Conservation (phyloP, 345 rosid species). For the Eucalyptus coolabah region DNA sequence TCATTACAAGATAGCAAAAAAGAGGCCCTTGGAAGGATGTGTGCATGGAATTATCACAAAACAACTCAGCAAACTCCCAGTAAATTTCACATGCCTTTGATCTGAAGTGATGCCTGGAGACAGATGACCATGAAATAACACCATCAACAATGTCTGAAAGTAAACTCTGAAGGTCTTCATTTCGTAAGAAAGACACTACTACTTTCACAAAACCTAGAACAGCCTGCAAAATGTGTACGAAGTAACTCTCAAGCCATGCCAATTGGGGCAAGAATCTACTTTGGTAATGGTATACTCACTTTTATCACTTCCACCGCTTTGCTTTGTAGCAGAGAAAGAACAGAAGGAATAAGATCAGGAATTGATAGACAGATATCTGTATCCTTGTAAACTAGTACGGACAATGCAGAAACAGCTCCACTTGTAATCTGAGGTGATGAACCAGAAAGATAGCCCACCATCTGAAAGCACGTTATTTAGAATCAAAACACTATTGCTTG, state of each 20-base stretch:
- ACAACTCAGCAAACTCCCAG: not conserved
- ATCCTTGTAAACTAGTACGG: conserved; percentile 60
- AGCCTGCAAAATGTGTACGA: conserved; percentile 30
- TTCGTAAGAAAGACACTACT: conserved; percentile 52
- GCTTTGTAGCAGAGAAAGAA: conserved; percentile 68
- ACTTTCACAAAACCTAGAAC: conserved; percentile 86
- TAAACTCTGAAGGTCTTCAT: conserved; percentile 52
- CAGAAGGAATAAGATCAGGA: conserved; percentile 63
- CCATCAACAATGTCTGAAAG: conserved; percentile 33
- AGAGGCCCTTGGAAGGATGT: not conserved
- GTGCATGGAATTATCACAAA: not conserved
- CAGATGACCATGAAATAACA: conserved; percentile 72
- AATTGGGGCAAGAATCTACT: not conserved
- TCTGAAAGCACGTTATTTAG: conserved; percentile 8
- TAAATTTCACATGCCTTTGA: conserved; percentile 36
- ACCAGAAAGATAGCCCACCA: conserved; percentile 82
- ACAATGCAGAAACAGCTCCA: conserved; percentile 92
- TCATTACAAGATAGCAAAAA: not conserved
- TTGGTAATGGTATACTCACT: conserved; percentile 11
- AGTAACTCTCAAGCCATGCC: not conserved
- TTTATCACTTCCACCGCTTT: conserved; percentile 79
- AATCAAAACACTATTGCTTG: not conserved
- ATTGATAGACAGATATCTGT: conserved; percentile 41
- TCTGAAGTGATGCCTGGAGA: conserved; percentile 82
- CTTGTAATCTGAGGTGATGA: conserved; percentile 88